Base-by-base conservation (phyloP, 176 grass and related monocot species). In the Pharus latifolius region DNA sequence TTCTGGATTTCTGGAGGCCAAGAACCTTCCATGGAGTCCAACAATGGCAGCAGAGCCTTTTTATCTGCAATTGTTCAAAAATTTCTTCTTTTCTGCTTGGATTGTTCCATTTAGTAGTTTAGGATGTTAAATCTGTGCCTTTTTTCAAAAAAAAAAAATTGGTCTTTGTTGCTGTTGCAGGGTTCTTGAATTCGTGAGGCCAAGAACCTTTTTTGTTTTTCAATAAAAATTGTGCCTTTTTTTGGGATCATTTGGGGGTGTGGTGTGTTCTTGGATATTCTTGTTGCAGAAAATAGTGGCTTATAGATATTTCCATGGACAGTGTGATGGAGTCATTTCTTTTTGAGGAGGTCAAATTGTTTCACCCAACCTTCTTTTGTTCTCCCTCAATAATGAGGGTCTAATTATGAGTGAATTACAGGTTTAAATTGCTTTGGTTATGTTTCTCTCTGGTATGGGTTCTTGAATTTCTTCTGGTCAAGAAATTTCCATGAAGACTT, bases 291-390 rank as follows among this genome's bases (percentile, higher is more conserved):
- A n/a, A n/a, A n/a, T n/a, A n/a, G n/a, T n/a, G n/a, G n/a, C n/a
- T n/a, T 1, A n/a, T 27, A 74, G 73, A 85, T 85, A 69, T 81
- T 81, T 80, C 5, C 30, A 51, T 42, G 1, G 31, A 49, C 40
- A 57, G 27, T 60, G 9, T 6, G 45, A 29, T 18, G 28, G 51
- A 19, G 25, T 52, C 14, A 6, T 67, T 31, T 38, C 70, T 70
- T 25, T 23, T n/a, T n/a, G n/a, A n/a, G n/a, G 13, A 34, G 52
- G 18, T 65, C 51, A 50, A 77, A 58, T 68, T 49, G 10, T 35
- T 46, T 5, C 46, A 43, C 23, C 61, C 41, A 5, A 28, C 11
- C 67, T 35, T 41, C 30, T 32, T 5, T 67, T n/a, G n/a, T n/a
- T 46, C 6, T 14, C 10, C 29, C 28, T n/a, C n/a, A n/a, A n/a